Evolutionary conservation across 23 red algal species (phyloP).

Genomic region (Gracilaria domingensis): DNA sequence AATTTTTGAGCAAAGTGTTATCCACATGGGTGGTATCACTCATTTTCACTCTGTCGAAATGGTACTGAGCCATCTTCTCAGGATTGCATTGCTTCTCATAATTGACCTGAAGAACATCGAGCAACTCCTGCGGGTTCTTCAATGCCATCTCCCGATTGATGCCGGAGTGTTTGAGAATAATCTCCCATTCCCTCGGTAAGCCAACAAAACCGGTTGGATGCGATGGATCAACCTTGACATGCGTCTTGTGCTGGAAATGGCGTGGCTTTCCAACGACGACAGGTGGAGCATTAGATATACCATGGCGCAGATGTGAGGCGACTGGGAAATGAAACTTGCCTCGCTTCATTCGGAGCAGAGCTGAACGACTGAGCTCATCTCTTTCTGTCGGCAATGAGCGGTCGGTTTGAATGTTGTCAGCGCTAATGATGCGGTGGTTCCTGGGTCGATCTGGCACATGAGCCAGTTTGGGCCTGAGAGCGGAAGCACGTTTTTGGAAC

Average conservation of each 20-base stretch:
- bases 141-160: constrained; percentile 83
- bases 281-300: constrained; percentile 30
- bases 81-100: constrained; percentile 70
- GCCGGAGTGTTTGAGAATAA: constrained; percentile 79
- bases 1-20: constrained; percentile 47
- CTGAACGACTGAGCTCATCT: constrained; percentile 47
- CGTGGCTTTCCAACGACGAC: constrained; percentile 75
- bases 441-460: constrained; percentile 8
- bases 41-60: constrained; percentile 63
- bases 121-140: constrained; percentile 78
- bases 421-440: background rate
- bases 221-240: constrained; percentile 75
- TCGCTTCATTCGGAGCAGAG: constrained; percentile 42
- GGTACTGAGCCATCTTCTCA: constrained; percentile 43
- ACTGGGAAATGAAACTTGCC: constrained; percentile 43
- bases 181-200: constrained; percentile 92
- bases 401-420: background rate
- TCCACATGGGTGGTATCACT: constrained; percentile 51
- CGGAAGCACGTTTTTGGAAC: constrained; percentile 7
- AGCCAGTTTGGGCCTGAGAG: background rate
- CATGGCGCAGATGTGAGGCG: constrained; percentile 8
- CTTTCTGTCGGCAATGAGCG: background rate
- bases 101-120: constrained; percentile 85
- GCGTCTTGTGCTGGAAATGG: constrained; percentile 83
- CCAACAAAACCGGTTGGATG: constrained; percentile 89